Percentiles rank a stretch among this genome's conserved stretches.
Conservation (phyloP, 2,329 filamentous ascomycete genomes). For the Colletotrichum agaves region DNA sequence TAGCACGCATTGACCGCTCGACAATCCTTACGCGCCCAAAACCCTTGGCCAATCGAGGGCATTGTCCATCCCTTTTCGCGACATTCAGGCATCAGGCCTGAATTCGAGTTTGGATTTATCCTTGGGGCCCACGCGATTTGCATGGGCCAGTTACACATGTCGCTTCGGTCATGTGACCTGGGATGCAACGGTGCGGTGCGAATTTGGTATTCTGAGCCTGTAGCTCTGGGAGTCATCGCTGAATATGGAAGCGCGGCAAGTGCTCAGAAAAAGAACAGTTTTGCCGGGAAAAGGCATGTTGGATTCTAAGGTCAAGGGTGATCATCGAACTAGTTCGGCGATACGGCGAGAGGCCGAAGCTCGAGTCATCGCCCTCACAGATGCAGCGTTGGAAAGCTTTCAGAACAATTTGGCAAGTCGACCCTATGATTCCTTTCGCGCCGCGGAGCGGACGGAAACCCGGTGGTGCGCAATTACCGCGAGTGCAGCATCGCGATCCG, state of each 20-base stretch:
- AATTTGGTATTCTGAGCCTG: neutral
- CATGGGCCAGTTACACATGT: conserved; percentile 30
- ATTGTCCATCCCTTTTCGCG: conserved; percentile 11
- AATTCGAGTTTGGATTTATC: conserved; percentile 23
- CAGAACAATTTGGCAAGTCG: neutral
- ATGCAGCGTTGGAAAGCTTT: neutral
- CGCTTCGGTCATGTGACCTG: conserved; percentile 32
- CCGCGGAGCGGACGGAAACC: neutral
- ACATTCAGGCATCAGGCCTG: conserved; percentile 23
- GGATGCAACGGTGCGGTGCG: conserved; percentile 8
- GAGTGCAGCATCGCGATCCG: neutral
- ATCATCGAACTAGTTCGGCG: neutral
- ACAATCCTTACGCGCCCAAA: conserved; percentile 18
- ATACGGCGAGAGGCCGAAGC: neutral
- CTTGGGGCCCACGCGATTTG: conserved; percentile 33
- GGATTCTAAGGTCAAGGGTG: neutral
- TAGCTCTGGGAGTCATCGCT: neutral
- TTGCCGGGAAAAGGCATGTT: neutral
- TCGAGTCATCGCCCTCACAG: neutral
- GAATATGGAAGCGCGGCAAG: conserved; percentile 6
- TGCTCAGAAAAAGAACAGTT: neutral
- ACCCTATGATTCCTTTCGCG: neutral
- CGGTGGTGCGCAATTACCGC: conserved; percentile 6
- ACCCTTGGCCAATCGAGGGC: conserved; percentile 10
- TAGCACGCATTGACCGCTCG: conserved; percentile 22